Evolutionary conservation across 805 yeast genomes (phyloP).

Genomic region (Debaryomyces hansenii): DNA sequence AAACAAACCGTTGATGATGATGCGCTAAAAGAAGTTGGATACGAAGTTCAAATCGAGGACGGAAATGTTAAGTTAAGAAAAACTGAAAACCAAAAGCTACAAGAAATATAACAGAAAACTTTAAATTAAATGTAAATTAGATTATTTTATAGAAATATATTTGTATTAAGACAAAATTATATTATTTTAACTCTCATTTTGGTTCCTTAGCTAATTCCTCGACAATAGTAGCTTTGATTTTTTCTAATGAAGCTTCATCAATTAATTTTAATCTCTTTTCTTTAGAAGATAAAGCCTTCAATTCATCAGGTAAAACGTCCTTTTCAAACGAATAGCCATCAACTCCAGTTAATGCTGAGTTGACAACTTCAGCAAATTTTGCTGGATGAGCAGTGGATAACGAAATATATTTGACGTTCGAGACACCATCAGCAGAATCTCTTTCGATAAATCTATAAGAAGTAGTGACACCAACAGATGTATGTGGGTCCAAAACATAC

Average conservation of each 20-base stretch:
- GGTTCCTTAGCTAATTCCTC: conserved; percentile 52
- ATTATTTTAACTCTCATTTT: conserved; percentile 1
- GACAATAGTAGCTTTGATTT: conserved; percentile 72
- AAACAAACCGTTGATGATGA: conserved; percentile 58
- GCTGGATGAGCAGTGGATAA: conserved; percentile 99
- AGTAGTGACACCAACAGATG: conserved; percentile 91
- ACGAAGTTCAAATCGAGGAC: conserved; percentile 66
- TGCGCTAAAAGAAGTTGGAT: conserved; percentile 68
- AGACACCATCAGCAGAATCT: conserved; percentile 39
- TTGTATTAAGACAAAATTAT: too few relatives aligned
- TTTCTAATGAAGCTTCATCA: conserved; percentile 69
- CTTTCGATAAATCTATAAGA: conserved; percentile 59
- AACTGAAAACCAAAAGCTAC: conserved; percentile 5
- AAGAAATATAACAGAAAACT: not conserved
- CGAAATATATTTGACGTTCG: conserved; percentile 58
- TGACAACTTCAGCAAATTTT: conserved; percentile 94
- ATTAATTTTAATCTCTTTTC: conserved; percentile 74
- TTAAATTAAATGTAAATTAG: not conserved
- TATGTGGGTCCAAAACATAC: conserved; percentile 93
- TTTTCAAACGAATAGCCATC: conserved; percentile 81
- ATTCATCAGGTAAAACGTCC: conserved; percentile 87
- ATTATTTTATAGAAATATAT: too few relatives aligned
- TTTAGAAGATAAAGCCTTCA: conserved; percentile 66
- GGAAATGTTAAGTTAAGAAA: conserved; percentile 66
- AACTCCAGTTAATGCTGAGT: conserved; percentile 65